Evolutionary conservation across 768 basidiomycete genomes (phyloP).

Genomic region (Suillus alpinus): DNA sequence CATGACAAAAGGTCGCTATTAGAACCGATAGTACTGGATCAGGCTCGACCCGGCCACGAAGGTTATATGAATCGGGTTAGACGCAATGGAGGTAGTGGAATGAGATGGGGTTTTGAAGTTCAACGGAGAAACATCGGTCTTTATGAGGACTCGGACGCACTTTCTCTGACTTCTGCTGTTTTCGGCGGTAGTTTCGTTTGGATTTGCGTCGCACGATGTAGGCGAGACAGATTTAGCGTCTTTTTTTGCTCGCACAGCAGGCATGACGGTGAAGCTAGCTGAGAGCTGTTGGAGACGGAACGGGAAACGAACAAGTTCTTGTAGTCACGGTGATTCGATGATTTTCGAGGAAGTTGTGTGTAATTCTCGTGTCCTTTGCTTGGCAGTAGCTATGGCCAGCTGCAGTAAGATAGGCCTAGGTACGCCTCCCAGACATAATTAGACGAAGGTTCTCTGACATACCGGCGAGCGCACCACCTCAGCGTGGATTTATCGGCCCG

Average conservation of each 20-base stretch:
- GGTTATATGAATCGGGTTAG: slow-evolving; percentile 38
- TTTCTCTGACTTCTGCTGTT: slow-evolving; percentile 78
- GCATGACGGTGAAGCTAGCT: slow-evolving; percentile 39
- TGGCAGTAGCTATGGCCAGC: neutral
- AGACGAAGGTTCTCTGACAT: neutral
- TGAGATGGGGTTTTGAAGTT: slow-evolving; percentile 17
- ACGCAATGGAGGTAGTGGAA: slow-evolving; percentile 26
- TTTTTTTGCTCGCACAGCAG: slow-evolving; percentile 66
- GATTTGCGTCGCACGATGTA: slow-evolving; percentile 60
- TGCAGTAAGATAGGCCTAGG: neutral
- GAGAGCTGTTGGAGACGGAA: slow-evolving; percentile 24
- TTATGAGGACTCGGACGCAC: slow-evolving; percentile 57
- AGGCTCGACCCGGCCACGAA: slow-evolving; percentile 32
- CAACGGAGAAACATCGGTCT: slow-evolving; percentile 56
- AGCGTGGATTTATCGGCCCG: neutral
- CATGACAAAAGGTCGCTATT: slow-evolving; percentile 30
- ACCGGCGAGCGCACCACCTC: neutral
- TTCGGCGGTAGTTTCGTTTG: slow-evolving; percentile 58
- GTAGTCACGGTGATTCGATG: slow-evolving; percentile 8
- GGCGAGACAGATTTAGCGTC: slow-evolving; percentile 58
- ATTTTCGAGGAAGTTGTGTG: slow-evolving; percentile 18
- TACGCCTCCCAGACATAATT: slow-evolving; percentile 1
- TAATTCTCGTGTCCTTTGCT: slow-evolving; percentile 8
- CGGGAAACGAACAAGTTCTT: slow-evolving; percentile 13
- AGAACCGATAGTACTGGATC: slow-evolving; percentile 9